These are phyloP conservation scores for Puccinia novopanici DNA, from an alignment of 1,284 basidiomycete genomes.

Conservation along the genomic window DNA sequence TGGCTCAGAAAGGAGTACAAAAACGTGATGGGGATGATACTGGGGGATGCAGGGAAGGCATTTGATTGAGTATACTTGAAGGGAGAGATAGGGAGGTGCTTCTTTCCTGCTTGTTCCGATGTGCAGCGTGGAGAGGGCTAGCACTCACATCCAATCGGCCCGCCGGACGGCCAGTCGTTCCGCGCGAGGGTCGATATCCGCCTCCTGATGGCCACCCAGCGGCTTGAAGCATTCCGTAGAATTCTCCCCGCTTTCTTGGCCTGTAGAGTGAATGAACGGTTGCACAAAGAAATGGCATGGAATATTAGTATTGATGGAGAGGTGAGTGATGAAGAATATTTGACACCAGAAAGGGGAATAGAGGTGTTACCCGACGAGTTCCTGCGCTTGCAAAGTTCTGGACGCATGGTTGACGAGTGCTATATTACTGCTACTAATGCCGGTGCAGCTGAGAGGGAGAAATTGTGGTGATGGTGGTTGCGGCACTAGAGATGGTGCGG, in stretches of 20 bases:
- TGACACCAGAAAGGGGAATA: background rate
- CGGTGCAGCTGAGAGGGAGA: background rate
- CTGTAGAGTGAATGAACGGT: background rate
- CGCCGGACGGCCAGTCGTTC: conserved; percentile 24
- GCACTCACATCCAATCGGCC: conserved; percentile 23
- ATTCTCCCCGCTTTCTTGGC: conserved; percentile 12
- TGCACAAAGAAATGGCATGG: background rate
- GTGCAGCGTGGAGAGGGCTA: background rate
- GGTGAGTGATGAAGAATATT: too few species aligned
- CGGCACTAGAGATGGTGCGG: background rate
- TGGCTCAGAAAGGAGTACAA: conserved; percentile 47
- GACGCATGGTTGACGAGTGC: background rate
- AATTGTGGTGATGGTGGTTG: background rate
- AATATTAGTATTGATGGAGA: background rate
- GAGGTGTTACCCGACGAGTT: background rate
- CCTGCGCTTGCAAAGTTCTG: background rate
- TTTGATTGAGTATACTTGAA: too few species aligned
- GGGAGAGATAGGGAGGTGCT: background rate
- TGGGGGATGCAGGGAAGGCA: background rate
- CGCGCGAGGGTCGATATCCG: background rate
- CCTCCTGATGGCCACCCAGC: background rate
- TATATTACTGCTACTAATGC: background rate
- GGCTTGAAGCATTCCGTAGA: background rate
- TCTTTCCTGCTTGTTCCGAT: background rate
- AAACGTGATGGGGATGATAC: conserved; percentile 38